Evolutionary conservation across 2,329 filamentous ascomycete genomes (phyloP), one percentile per base, ranked within the genome.

Genomic region (Thielaviopsis populi): DNA sequence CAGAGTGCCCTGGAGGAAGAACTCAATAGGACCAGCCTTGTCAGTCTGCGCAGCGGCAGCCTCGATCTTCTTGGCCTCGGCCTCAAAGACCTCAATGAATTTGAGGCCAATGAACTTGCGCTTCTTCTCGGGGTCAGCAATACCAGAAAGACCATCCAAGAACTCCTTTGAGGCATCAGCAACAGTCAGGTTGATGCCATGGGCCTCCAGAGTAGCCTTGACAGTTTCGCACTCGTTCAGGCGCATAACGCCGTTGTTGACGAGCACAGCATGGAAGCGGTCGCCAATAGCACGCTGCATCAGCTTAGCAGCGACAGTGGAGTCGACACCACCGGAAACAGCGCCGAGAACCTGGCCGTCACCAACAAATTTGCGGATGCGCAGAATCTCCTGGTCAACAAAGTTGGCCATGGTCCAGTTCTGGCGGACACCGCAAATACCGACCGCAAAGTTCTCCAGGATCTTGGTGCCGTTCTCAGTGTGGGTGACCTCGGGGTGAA

Each of bases 381-480:
- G 82, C 48, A 77, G 75, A 68, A 96, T 88, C 74, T 96, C 91
- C 70, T 88, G 81, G 67, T 89, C 82, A 8, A 89, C 79, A 70
- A 97, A 97, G 69, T 87, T 84, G 65, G 78, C 79, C 91, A 96
- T 96, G 2, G 81, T 85, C 92, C 92, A 97, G 72, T 89, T 82
- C 65, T 84, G 80, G 66, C 80, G 75, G 3, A 88, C 89, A 37
- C 83, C 81, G 74, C 91, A 97, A 68, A 97, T 95, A 22, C 82
- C 79, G 65, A 95, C 80, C 13, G 84, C 85, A 71, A 96, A 97
- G 79, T 97, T 97, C 71, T 80, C 76, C 54, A 96, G 78, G 4
- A 96, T 71, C 33, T 87, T 77, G 10, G 73, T 86, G 41, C 91
- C 91, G 64, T 81, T 78, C 8, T 82, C 79, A 0, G 87, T 91